phyloP scores from a whole-genome alignment of 2,329 filamentous ascomycete genomes.

The Fusarium sacchari region DNA sequence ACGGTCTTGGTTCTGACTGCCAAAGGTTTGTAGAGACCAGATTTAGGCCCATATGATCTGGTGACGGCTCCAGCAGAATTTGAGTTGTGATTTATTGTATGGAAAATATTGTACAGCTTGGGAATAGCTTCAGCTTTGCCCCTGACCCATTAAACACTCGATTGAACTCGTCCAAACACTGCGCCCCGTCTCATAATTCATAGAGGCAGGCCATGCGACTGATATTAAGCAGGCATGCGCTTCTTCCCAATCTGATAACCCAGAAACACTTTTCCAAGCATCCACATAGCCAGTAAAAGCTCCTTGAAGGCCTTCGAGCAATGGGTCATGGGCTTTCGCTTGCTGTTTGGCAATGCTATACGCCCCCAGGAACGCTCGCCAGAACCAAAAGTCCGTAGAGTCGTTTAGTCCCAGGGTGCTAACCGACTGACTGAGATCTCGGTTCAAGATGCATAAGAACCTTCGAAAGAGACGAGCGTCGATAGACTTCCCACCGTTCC shows the following conservation, averaged over 20 bases:
- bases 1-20: not conserved
- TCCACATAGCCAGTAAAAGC: not conserved
- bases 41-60: too few species aligned
- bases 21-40: not conserved
- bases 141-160: too few species aligned
- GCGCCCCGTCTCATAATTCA: not conserved
- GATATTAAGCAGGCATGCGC: not conserved
- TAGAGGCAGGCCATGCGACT: constrained; percentile 12
- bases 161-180: constrained; percentile 7
- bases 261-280: constrained; percentile 1
- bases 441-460: constrained; percentile 6
- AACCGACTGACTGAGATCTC: not conserved
- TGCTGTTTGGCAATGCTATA: constrained; percentile 22
- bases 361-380: constrained; percentile 29
- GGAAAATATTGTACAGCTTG: not conserved
- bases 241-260: not conserved
- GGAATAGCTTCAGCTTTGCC: rapidly evolving
- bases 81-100: not conserved
- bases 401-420: rapidly evolving
- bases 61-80: not conserved
- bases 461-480: constrained; percentile 4
- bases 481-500: constrained; percentile 10
- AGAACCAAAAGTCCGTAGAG: constrained; percentile 27
- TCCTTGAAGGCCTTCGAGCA: not conserved
- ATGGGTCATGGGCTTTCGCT: not conserved